Conservation (phyloP, 2,329 filamentous ascomycete genomes). For the Aspergillus sergii region DNA sequence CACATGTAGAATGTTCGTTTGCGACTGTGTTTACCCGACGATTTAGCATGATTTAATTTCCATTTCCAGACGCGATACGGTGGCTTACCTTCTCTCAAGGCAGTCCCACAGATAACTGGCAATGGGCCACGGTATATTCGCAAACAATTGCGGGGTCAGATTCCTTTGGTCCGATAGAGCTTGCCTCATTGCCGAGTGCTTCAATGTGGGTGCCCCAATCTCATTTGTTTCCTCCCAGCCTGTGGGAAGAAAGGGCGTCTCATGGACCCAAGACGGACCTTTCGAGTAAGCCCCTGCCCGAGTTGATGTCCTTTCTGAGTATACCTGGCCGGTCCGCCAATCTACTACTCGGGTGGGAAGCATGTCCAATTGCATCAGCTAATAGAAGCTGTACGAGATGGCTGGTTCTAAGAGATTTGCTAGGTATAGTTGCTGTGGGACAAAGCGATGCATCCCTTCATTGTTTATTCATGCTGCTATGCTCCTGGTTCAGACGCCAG, state of each 20-base stretch:
- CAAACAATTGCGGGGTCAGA: constrained; percentile 39
- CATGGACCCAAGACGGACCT: constrained; percentile 41
- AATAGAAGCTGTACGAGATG: neutral
- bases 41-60: neutral
- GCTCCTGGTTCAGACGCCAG: neutral
- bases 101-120: constrained; percentile 44
- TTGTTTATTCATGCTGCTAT: neutral
- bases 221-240: constrained; percentile 29
- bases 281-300: constrained; percentile 13
- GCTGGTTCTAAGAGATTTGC: neutral
- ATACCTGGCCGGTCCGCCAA: constrained; percentile 19
- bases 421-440: too few species aligned
- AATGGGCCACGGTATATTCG: constrained; percentile 42
- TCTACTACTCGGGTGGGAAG: constrained; percentile 11
- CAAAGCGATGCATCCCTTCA: neutral
- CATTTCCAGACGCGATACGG: neutral
- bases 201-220: constrained; percentile 36
- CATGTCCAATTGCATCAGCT: neutral
- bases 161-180: constrained; percentile 40
- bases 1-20: constrained; percentile 45
- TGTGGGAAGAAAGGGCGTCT: constrained; percentile 38
- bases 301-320: constrained; percentile 11
- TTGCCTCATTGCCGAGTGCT: constrained; percentile 36
- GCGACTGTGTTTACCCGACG: constrained; percentile 5
- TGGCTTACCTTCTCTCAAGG: constrained; percentile 37